phyloP scores from a whole-genome alignment of 169 alveolate genomes.

The Plasmodium falciparum region DNA sequence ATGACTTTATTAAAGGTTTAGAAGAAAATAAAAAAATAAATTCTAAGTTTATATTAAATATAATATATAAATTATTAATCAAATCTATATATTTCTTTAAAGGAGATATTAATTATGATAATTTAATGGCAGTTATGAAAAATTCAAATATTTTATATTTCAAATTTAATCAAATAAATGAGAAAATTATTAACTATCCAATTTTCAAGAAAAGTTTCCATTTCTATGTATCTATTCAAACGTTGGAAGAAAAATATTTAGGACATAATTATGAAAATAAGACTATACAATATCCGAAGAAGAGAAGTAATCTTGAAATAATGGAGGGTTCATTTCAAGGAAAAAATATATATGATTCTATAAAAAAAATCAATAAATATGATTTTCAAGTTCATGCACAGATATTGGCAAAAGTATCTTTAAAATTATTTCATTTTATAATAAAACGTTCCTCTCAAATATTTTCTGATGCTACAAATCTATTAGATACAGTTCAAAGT shows the following conservation, averaged over 20 bases:
- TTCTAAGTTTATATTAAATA: conserved; percentile 44
- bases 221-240: conserved; percentile 23
- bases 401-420: conserved; percentile 38
- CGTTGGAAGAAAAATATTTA: conserved; percentile 20
- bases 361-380: conserved; percentile 38
- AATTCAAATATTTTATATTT: conserved; percentile 16
- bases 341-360: conserved; percentile 50
- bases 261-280: conserved; percentile 59
- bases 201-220: conserved; percentile 45
- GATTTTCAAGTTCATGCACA: conserved; percentile 73
- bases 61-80: conserved; percentile 47
- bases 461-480: not conserved
- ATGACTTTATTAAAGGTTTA: conserved; percentile 58
- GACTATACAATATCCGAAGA: conserved; percentile 27
- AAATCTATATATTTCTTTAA: conserved; percentile 72
- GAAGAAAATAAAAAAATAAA: conserved; percentile 49
- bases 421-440: conserved; percentile 33
- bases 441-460: conserved; percentile 7
- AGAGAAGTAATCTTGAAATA: conserved; percentile 37
- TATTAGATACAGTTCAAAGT: not conserved
- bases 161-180: conserved; percentile 17
- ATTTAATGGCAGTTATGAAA: conserved; percentile 62
- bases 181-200: conserved; percentile 20
- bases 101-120: conserved; percentile 55
- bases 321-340: conserved; percentile 70